Evolutionary conservation across 139 green algal genomes (phyloP), one percentile per base, ranked within the genome.

Genomic region (Coccomyxa sp.): DNA sequence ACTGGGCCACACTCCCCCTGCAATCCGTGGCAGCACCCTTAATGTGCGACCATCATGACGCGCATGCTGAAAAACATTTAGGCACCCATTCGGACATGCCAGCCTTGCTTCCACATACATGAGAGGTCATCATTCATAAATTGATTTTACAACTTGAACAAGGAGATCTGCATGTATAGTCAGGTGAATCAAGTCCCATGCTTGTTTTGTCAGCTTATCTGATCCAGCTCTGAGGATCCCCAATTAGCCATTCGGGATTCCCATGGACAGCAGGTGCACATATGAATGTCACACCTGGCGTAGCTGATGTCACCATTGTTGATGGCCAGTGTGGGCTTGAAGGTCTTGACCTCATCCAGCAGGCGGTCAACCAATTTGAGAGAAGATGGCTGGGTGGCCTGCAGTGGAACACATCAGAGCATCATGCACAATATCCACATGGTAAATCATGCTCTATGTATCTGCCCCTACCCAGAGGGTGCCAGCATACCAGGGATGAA

Each of bases 231-330:
- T n/a, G n/a, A n/a, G n/a, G n/a, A n/a, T n/a, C n/a, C n/a, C n/a
- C n/a, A n/a, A n/a, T n/a, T 9, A 71, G 63, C 7, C 4, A 25
- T 71, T 3, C 7, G 63, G 63, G 4, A 7, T 51, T 51, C 63
- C 9, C 10, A 25, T 71, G 63, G 1, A 71, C 4, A 71, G 63
- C 7, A 51, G 38, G 3, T 51, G 38, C 38, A 51, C 38, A 51
- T 51, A 7, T 51, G 3, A 28, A 92, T 79, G 23, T 79, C 83
- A 76, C 87, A 89, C 17, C 79, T 75, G 58, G 88, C 88, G 21
- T 90, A 92, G 59, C 80, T 87, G 60, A 92, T 88, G 78, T 92
- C 88, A 21, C 81, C 81, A 13, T 81, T 31, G 30, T 80, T 28
- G 76, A 80, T 28, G 16, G 30, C 23, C 38, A 80, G 76, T 1